A percentile compares a stretch with the other conserved stretches of the same genome.
These are phyloP conservation scores for Gonapodya sp. DNA, from an alignment of 192 early-diverging fungal genomes.

Conservation along the genomic window DNA sequence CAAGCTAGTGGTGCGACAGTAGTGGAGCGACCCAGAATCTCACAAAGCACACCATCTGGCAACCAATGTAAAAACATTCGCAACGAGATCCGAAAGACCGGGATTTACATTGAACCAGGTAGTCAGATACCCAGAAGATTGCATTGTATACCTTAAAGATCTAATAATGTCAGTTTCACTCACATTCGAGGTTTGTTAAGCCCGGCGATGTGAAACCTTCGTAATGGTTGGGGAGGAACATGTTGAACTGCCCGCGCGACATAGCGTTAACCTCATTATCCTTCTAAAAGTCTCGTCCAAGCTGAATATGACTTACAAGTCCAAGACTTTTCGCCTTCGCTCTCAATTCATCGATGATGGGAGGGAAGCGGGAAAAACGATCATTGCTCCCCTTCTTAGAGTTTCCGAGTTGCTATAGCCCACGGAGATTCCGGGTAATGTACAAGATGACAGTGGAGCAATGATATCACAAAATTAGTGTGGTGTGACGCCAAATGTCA, in stretches of 20 bases:
- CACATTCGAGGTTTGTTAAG: slow-evolving; percentile 90
- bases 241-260: slow-evolving; percentile 59
- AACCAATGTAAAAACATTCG: slow-evolving; percentile 20
- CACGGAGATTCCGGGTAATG: too few species aligned
- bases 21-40: slow-evolving; percentile 63
- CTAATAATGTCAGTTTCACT: too few species aligned
- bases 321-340: slow-evolving; percentile 71
- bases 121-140: neutral
- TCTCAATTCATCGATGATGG: slow-evolving; percentile 82
- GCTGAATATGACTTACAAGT: slow-evolving; percentile 29
- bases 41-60: neutral
- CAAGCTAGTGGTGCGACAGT: slow-evolving; percentile 68
- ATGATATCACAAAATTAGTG: slow-evolving; percentile 5
- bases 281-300: neutral
- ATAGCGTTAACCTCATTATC: too few species aligned
- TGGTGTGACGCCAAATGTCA: neutral
- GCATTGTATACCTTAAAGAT: too few species aligned
- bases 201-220: slow-evolving; percentile 58
- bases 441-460: slow-evolving; percentile 18
- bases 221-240: slow-evolving; percentile 81
- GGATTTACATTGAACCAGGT: neutral
- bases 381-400: slow-evolving; percentile 2
- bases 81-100: slow-evolving; percentile 60
- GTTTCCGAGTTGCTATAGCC: neutral
- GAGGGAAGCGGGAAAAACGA: slow-evolving; percentile 30